Conservation (phyloP, 352 stramenopile species). For the Phytopythium delawarense region DNA sequence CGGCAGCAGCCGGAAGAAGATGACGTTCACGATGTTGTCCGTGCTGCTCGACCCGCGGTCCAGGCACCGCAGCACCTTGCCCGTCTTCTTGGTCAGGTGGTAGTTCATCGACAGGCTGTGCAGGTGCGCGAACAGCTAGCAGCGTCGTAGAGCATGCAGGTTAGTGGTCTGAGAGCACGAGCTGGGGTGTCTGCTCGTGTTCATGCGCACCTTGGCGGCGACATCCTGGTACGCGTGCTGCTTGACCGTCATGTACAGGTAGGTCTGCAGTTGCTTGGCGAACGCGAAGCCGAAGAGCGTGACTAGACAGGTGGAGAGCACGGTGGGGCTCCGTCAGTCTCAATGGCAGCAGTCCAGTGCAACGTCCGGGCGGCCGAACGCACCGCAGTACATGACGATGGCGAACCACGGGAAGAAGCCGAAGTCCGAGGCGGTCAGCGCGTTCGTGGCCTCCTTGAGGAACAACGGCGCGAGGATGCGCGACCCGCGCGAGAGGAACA, state of each 20-base stretch:
- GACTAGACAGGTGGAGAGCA: constrained; percentile 12
- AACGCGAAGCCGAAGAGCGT: constrained; percentile 64
- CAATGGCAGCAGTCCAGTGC: neutral
- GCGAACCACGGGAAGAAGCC: constrained; percentile 34
- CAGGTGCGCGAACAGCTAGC: constrained; percentile 90
- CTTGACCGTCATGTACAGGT: constrained; percentile 93
- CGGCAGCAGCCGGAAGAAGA: constrained; percentile 95
- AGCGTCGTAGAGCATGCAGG: neutral
- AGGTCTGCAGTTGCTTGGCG: constrained; percentile 93
- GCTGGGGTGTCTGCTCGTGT: neutral
- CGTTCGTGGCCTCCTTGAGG: constrained; percentile 61
- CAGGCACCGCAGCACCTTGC: constrained; percentile 92
- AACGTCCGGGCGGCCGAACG: constrained; percentile 5
- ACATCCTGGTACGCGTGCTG: constrained; percentile 97
- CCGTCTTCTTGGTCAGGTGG: constrained; percentile 96
- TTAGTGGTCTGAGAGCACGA: neutral
- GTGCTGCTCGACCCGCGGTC: constrained; percentile 84
- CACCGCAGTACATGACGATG: constrained; percentile 64
- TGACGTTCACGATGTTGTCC: constrained; percentile 94
- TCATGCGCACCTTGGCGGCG: constrained; percentile 59
- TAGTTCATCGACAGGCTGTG: constrained; percentile 96
- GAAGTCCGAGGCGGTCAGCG: constrained; percentile 34
- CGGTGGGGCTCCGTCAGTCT: neutral
- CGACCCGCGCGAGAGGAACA: constrained; percentile 63
- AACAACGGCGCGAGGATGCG: constrained; percentile 71